Evolutionary conservation across 176 grass and related monocot species (phyloP).

Genomic region (Oryza officinalis): DNA sequence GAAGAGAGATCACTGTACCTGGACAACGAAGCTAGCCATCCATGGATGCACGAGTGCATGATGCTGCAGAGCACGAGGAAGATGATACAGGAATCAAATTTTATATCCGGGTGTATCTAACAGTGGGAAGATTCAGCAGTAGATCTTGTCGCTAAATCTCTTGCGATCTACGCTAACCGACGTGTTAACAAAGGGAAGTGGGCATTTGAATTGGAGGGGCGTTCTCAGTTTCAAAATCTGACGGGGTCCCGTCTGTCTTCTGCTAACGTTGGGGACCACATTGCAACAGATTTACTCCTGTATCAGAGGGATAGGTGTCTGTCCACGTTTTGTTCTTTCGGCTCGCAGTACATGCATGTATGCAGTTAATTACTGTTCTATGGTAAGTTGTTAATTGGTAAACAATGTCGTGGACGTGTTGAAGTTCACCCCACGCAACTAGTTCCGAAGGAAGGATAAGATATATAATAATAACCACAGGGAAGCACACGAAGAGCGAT

Average conservation of each 20-base stretch:
- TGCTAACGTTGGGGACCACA: not conserved
- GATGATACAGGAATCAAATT: not conserved
- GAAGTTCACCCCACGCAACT: not conserved
- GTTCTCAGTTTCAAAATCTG: not conserved
- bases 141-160: not conserved
- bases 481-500: not conserved
- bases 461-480: not conserved
- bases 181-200: not conserved
- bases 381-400: not conserved
- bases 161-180: not conserved
- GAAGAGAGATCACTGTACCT: not conserved
- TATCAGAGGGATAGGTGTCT: not conserved
- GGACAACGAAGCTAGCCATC: not conserved
- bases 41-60: not conserved
- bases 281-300: not conserved
- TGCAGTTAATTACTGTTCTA: not conserved
- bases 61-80: not conserved
- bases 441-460: not conserved
- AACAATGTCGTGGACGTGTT: not conserved
- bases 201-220: not conserved
- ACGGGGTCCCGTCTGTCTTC: not conserved
- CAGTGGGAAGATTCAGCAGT: not conserved
- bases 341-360: not conserved
- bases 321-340: conserved; percentile 28
- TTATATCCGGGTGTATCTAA: not conserved